Conservation (phyloP, 495 filamentous ascomycete genomes). For the Penicillium paxilli region DNA sequence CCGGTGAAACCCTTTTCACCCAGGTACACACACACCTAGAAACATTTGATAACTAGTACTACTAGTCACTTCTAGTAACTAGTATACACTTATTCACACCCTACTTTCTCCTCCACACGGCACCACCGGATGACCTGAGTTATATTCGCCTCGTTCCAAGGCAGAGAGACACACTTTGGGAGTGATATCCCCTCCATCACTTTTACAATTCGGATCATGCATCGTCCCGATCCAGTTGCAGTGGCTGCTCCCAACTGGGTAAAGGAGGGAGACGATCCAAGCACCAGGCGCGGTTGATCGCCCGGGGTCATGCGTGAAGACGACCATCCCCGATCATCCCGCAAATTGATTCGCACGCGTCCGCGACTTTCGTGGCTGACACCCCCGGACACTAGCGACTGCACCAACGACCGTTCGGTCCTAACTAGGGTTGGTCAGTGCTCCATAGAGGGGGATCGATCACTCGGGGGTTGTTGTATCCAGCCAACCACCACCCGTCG, state of each 20-base stretch:
- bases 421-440: slow-evolving; percentile 2
- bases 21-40: neutral
- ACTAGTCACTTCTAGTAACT: too few species aligned
- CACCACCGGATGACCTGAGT: slow-evolving; percentile 20
- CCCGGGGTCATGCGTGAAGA: slow-evolving; percentile 21
- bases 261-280: slow-evolving; percentile 14
- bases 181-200: slow-evolving; percentile 1
- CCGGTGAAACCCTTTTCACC: slow-evolving; percentile 16
- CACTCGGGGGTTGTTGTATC: neutral
- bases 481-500: slow-evolving; percentile 9
- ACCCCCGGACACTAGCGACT: slow-evolving; percentile 10
- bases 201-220: slow-evolving; percentile 3
- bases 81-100: too few species aligned
- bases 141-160: slow-evolving; percentile 18
- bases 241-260: slow-evolving; percentile 8
- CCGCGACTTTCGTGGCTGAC: slow-evolving; percentile 7
- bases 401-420: neutral
- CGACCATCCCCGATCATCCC: slow-evolving; percentile 10
- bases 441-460: neutral
- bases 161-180: slow-evolving; percentile 7
- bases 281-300: slow-evolving; percentile 21
- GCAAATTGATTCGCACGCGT: slow-evolving; percentile 23
- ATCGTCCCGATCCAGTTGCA: slow-evolving; percentile 2
- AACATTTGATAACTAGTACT: too few species aligned
- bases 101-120: slow-evolving; percentile 24